Conservation (phyloP, 2,329 filamentous ascomycete genomes). For the Fusarium sarcochroum region DNA sequence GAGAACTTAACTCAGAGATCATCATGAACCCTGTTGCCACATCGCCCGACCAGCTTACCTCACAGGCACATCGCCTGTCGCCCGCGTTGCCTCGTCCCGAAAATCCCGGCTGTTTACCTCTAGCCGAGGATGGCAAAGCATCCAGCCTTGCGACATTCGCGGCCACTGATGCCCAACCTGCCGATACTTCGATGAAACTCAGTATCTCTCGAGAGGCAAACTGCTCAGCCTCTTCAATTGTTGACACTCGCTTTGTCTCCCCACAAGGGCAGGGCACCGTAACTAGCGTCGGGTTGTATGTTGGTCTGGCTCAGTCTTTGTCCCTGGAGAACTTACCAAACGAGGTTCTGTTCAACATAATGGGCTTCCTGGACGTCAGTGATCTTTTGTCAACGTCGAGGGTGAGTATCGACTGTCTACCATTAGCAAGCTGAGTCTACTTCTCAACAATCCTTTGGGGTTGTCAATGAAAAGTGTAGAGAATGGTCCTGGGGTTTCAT, state of each 20-base stretch:
- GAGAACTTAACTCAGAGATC: conserved; percentile 34
- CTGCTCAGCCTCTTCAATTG: conserved; percentile 16
- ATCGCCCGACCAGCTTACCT: conserved; percentile 52
- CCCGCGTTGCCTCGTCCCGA: conserved; percentile 39
- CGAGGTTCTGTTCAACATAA: conserved; percentile 69
- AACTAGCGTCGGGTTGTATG: not conserved
- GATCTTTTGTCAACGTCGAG: conserved; percentile 69
- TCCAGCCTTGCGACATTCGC: conserved; percentile 41
- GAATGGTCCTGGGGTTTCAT: not conserved
- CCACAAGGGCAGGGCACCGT: not conserved
- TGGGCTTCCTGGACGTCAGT: conserved; percentile 69
- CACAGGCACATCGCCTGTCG: conserved; percentile 53
- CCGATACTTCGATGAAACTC: conserved; percentile 22
- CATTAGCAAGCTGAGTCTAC: conserved; percentile 9
- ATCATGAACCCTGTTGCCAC: conserved; percentile 47
- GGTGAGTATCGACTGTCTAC: conserved; percentile 58
- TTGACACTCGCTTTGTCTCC: conserved; percentile 2
- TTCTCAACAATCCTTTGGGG: not conserved
- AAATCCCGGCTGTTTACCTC: conserved; percentile 31
- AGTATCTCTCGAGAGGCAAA: conserved; percentile 24
- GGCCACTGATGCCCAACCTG: conserved; percentile 52
- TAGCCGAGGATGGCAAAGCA: conserved; percentile 28
- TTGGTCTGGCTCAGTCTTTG: conserved; percentile 15
- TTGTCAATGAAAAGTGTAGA: not conserved
- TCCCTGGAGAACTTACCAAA: conserved; percentile 64